Percentiles rank a stretch among this genome's conserved stretches.
Conservation (phyloP, 768 basidiomycete genomes). For the Naganishia randhawae region DNA sequence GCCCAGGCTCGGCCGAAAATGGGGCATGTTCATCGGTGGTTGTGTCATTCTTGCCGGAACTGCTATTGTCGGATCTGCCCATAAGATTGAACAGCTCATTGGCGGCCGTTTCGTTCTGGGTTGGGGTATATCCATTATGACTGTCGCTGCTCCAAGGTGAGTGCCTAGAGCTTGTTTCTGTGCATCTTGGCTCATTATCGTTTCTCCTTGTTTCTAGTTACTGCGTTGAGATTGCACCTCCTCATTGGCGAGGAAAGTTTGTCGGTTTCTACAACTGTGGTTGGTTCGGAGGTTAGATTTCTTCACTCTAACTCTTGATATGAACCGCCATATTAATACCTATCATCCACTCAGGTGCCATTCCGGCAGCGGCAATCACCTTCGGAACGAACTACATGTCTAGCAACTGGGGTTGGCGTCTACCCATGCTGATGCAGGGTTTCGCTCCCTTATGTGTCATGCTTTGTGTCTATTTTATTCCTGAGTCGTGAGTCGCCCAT, state of each 20-base stretch:
- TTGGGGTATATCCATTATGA: constrained; percentile 55
- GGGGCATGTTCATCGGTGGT: constrained; percentile 24
- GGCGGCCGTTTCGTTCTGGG: constrained; percentile 57
- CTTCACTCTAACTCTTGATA: not conserved
- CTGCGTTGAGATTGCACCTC: constrained; percentile 60
- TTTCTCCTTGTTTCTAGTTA: constrained; percentile 48
- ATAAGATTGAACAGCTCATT: constrained; percentile 55
- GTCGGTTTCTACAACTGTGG: constrained; percentile 40
- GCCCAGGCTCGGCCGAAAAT: not conserved
- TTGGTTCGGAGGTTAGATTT: constrained; percentile 29
- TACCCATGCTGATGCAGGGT: constrained; percentile 31
- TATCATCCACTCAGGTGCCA: not conserved
- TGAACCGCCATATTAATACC: not conserved
- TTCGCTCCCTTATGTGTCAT: constrained; percentile 51
- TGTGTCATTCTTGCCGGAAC: constrained; percentile 51
- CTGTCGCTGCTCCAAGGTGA: constrained; percentile 30
- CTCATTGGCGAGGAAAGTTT: constrained; percentile 36
- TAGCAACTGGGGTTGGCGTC: constrained; percentile 34
- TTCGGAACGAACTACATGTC: constrained; percentile 30
- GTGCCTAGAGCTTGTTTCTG: not conserved
- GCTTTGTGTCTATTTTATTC: constrained; percentile 54
- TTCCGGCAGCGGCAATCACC: constrained; percentile 1
- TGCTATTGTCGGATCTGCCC: constrained; percentile 55
- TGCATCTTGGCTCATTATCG: not conserved
- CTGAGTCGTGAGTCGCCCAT: constrained; percentile 14